Percentiles rank a stretch among this genome's conserved stretches.
Evolutionary conservation across 2,329 filamentous ascomycete species (phyloP).

Genomic region (Aspergillus floridensis): DNA sequence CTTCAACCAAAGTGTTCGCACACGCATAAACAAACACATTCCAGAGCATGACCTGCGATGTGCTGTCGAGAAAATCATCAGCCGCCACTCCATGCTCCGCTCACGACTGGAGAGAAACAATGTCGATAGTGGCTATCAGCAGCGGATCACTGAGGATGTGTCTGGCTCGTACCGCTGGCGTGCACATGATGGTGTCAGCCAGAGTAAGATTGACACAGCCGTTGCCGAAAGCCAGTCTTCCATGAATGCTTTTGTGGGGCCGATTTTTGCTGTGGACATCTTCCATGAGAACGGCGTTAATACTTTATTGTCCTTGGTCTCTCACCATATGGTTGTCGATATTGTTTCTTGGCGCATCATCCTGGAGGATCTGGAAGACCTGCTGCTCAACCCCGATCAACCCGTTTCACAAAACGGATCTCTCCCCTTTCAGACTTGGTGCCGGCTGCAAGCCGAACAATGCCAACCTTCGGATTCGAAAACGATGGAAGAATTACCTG

Average conservation of each 20-base stretch:
- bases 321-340: constrained; percentile 40
- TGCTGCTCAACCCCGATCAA: constrained; percentile 31
- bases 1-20: constrained; percentile 41
- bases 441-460: constrained; percentile 30
- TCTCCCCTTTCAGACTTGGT: constrained; percentile 41
- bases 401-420: constrained; percentile 21
- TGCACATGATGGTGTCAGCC: constrained; percentile 18
- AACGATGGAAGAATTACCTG: constrained; percentile 13
- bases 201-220: constrained; percentile 23
- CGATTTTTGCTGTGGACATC: constrained; percentile 44
- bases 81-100: constrained; percentile 40
- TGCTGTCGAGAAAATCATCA: constrained; percentile 33
- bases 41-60: constrained; percentile 22
- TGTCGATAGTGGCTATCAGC: constrained; percentile 20
- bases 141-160: constrained; percentile 31
- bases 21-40: constrained; percentile 29
- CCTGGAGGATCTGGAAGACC: constrained; percentile 39
- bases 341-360: constrained; percentile 44
- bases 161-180: constrained; percentile 29
- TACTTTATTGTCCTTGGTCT: constrained; percentile 34
- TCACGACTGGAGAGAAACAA: constrained; percentile 29
- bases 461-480: constrained; percentile 16
- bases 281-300: constrained; percentile 36
- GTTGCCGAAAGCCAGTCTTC: constrained; percentile 32
- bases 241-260: constrained; percentile 37